These are phyloP conservation scores for Cladosporium cucumerinum DNA, from an alignment of 2,329 filamentous ascomycete species.

Conservation along the genomic window DNA sequence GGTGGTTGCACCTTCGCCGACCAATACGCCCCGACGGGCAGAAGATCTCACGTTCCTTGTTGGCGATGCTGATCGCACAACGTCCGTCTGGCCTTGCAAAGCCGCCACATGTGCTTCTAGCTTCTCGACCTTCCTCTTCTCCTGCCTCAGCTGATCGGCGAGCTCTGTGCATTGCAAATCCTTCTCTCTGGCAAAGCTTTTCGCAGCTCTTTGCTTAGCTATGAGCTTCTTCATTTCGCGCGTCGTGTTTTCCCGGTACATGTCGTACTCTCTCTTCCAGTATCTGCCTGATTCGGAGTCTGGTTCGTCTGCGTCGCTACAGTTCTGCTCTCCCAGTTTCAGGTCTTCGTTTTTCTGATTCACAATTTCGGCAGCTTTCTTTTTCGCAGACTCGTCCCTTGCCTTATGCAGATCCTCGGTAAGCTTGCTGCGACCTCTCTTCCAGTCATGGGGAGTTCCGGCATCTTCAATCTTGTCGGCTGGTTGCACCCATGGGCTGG, in stretches of 20 bases:
- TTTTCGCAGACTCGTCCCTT: conserved; percentile 38
- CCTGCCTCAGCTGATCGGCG: conserved; percentile 62
- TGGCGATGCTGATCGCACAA: not conserved
- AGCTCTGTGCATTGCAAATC: conserved; percentile 68
- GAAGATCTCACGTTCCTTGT: not conserved
- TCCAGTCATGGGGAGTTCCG: conserved; percentile 27
- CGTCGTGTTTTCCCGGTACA: conserved; percentile 68
- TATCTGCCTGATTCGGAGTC: conserved; percentile 72
- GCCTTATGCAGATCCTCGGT: conserved; percentile 45
- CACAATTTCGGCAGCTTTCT: conserved; percentile 11
- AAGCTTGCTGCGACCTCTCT: conserved; percentile 39
- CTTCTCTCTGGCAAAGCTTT: conserved; percentile 74
- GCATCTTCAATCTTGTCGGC: conserved; percentile 38
- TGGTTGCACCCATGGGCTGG: conserved; percentile 46
- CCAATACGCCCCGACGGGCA: not conserved
- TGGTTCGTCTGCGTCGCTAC: conserved; percentile 48
- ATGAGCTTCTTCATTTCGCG: conserved; percentile 73
- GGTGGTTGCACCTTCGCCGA: not conserved
- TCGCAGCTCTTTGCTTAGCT: conserved; percentile 75
- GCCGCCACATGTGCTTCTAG: conserved; percentile 57
- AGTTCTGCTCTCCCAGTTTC: not conserved
- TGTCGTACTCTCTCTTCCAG: conserved; percentile 75
- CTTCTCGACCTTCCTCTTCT: conserved; percentile 61
- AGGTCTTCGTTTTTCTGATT: not conserved
- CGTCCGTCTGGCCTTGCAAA: conserved; percentile 32